These are phyloP conservation scores for Ustulina deusta DNA, from an alignment of 2,329 filamentous ascomycete genomes.

Conservation along the genomic window DNA sequence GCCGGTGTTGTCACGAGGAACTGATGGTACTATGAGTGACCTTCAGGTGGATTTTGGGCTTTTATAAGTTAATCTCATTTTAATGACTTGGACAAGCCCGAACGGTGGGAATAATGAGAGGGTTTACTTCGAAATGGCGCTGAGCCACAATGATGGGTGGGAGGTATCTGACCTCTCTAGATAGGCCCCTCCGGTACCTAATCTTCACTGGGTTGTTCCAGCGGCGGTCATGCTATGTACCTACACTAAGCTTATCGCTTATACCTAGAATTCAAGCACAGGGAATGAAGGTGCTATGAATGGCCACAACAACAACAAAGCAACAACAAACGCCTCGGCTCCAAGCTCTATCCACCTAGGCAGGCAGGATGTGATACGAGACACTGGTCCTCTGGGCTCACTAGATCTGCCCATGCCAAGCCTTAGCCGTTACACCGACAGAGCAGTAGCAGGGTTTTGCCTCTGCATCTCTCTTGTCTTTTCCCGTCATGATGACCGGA, in stretches of 20 bases:
- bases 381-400: neutral
- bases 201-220: neutral
- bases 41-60: neutral
- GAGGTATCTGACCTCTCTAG: too few species aligned
- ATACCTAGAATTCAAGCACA: neutral
- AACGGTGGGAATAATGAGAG: neutral
- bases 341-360: too few species aligned
- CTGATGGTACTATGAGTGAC: neutral
- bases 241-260: neutral
- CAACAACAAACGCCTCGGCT: neutral
- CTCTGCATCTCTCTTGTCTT: neutral
- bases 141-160: too few species aligned
- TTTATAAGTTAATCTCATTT: neutral
- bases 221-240: too few species aligned
- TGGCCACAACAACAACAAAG: neutral
- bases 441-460: slow-evolving; percentile 10
- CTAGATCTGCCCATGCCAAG: slow-evolving; percentile 4
- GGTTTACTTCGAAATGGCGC: neutral
- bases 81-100: neutral
- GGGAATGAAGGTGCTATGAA: too few species aligned
- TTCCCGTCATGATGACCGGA: neutral
- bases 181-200: too few species aligned
- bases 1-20: neutral
- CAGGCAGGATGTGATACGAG: too few species aligned
- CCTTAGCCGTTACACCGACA: slow-evolving; percentile 6